Percentiles rank a stretch among this genome's conserved stretches.
Conservation (phyloP, 208 protist genomes). For the Herpetomonas samuelpessoai region DNA sequence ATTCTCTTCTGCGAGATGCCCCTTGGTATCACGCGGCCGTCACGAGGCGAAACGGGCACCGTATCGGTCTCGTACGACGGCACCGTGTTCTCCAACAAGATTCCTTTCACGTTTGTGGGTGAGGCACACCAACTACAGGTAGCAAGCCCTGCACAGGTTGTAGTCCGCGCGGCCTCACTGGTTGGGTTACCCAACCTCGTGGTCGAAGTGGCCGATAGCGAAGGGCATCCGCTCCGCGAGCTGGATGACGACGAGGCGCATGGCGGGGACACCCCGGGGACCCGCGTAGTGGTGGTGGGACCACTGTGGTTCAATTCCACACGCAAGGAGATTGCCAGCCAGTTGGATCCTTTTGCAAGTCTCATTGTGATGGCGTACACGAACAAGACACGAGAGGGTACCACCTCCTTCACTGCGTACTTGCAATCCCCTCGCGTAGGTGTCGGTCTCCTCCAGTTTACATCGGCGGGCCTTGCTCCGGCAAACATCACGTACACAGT, state of each 20-base stretch:
- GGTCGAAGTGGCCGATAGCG: conserved; percentile 28
- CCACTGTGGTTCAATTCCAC: conserved; percentile 38
- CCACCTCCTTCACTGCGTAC: conserved; percentile 28
- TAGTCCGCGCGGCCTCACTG: conserved; percentile 10
- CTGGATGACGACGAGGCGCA: conserved; percentile 13
- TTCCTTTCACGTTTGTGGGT: conserved; percentile 40
- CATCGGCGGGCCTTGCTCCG: conserved; percentile 5
- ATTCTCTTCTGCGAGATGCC: conserved; percentile 20
- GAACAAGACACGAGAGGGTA: conserved; percentile 27
- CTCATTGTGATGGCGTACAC: conserved; percentile 34
- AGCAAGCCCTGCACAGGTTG: background rate
- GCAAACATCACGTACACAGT: conserved; percentile 20
- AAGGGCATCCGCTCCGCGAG: conserved; percentile 26
- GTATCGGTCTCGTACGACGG: conserved; percentile 33
- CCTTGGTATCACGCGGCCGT: background rate
- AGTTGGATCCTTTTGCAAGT: conserved; percentile 18
- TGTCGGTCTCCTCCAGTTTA: conserved; percentile 26
- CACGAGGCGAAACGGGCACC: conserved; percentile 2
- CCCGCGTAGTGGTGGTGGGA: conserved; percentile 24
- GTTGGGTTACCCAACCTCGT: conserved; percentile 20
- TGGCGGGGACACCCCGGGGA: background rate
- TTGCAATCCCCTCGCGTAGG: conserved; percentile 37
- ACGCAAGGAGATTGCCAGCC: conserved; percentile 16
- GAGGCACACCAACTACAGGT: conserved; percentile 15
- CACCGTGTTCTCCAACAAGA: conserved; percentile 14